Base-by-base conservation (phyloP, 768 basidiomycete species). In the Lactarius sp. region DNA sequence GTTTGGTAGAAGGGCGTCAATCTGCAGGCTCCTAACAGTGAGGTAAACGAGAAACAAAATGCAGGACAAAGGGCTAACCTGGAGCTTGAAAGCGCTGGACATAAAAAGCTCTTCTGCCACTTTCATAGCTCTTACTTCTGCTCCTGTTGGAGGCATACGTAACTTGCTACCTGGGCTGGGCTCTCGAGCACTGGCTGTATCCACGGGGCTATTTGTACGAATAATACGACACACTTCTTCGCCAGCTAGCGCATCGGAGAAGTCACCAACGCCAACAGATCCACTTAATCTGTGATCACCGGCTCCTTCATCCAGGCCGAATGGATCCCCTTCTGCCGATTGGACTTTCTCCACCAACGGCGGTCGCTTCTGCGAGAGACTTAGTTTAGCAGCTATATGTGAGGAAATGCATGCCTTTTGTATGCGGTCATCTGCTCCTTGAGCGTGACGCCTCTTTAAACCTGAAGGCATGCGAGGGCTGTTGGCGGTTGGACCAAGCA, bases 71-170 rank as follows among this genome's bases (percentile, higher is more conserved):
- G 34, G 44, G 65, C 77, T 12, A 52, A 89, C 90, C 81, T 94
- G 91, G 9, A 95, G 80, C 69, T 92, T 91, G 78, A 95, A 94
- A 2, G 88, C 83, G 59, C 79, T 87, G 0, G 92, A 94, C 69
- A 82, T 80, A 72, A 85, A 92, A 22, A 93, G 77, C 61, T 90
- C 83, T 31, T 81, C 79, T 16, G 88, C 87, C 66, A 90, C 90
- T 70, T 86, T 88, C 66, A 94, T 85, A 6, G 74, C 75, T 59
- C 84, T 79, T 51, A 94, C 76, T 72, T 94, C 90, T 62, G 84
- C 81, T 52, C 86, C 86, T 18, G 84, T 84, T 16, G 87, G 87
- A 4, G 85, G 83, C 66, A 81, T 83, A 55, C 77, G 78, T 18
- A 56, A 42, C 20, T 64, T 69, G 7, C 62, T 61, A 20, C 49